Percentiles rank a stretch among this genome's conserved stretches.
Evolutionary conservation across 768 basidiomycete species (phyloP).

Genomic region (Mycena albidolilacea): DNA sequence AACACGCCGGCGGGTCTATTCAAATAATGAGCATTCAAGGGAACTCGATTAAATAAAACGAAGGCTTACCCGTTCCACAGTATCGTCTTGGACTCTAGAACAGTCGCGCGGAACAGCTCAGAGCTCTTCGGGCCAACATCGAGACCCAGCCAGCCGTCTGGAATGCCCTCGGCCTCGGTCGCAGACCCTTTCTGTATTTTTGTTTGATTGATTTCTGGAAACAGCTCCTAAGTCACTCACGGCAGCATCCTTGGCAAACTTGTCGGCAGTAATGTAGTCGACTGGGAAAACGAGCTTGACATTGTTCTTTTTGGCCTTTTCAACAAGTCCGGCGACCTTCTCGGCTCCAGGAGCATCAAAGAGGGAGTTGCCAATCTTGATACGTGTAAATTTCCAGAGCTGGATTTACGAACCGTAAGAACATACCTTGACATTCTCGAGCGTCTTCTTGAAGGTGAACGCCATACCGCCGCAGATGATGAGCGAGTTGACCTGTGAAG

Average conservation of each 20-base stretch:
- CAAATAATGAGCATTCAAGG: constrained; percentile 24
- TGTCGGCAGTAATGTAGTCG: constrained; percentile 95
- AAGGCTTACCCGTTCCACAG: constrained; percentile 91
- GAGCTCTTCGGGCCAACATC: constrained; percentile 91
- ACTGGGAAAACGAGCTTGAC: constrained; percentile 97
- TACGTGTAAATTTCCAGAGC: constrained; percentile 21
- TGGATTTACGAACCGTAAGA: constrained; percentile 1
- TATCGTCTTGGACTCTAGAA: constrained; percentile 93
- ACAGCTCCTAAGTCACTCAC: constrained; percentile 54
- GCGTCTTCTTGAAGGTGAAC: constrained; percentile 98
- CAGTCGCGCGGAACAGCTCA: constrained; percentile 83
- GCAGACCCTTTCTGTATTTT: constrained; percentile 74
- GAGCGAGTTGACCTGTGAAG: constrained; percentile 86
- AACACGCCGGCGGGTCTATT: constrained; percentile 96
- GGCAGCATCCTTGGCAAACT: constrained; percentile 93
- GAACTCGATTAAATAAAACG: background rate
- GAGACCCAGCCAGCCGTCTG: constrained; percentile 94
- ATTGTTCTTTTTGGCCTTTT: constrained; percentile 92
- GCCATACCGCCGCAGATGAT: constrained; percentile 99
- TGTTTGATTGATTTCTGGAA: background rate
- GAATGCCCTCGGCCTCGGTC: constrained; percentile 90
- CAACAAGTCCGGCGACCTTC: constrained; percentile 87
- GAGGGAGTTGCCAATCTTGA: constrained; percentile 93
- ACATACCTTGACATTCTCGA: constrained; percentile 81
- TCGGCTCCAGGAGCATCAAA: constrained; percentile 92